Evolutionary conservation across 768 basidiomycete genomes (phyloP), one percentile per base, ranked within the genome.

Genomic region (Trametopsis cervina): DNA sequence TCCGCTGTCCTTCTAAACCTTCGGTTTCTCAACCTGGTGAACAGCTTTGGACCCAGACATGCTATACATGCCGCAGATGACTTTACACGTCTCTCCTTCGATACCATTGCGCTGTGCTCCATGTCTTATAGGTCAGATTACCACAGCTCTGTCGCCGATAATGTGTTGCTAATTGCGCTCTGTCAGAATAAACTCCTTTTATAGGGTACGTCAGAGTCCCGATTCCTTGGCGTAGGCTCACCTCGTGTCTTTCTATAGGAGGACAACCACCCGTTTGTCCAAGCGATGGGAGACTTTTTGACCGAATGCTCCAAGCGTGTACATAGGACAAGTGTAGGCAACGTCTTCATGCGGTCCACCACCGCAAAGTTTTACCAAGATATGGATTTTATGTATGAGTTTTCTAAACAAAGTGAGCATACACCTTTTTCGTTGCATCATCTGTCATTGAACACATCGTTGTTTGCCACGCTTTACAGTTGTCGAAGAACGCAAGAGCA

Each of bases 71-170:
- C 72, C 4, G 60, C 69, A 0, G 69, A 71, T 37, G 74, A 76
- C 55, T 75, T 71, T 50, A 76, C 75, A 29, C 65, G 71, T 13
- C 63, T 75, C 18, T 69, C 75, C 1, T 63, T 76, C 33, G 75
- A 76, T 49, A 71, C 74, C 2, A 65, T 76, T 46, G 67, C 71
- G 1, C 62, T 69, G 17, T 74, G 71, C 52, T 63, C 72, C 25
- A 73, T 74, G 69, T 65, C 60, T 2, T 63, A 72, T 48, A 59
- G 68, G 65, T 68, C 39, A 21, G 61, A 18, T 12, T 25, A 4
- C 26, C 22, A 10, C 10, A 13, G 23, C 40, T 18, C 12, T 41
- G 17, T 33, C 10, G 33, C 15, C 33, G 24, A 10, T n/a, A 24
- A 15, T n/a, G 20, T 15, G 20, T 40, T 40, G 36, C 24, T 43